phyloP scores from a whole-genome alignment of 768 basidiomycete species.

The Pholiota microspora region DNA sequence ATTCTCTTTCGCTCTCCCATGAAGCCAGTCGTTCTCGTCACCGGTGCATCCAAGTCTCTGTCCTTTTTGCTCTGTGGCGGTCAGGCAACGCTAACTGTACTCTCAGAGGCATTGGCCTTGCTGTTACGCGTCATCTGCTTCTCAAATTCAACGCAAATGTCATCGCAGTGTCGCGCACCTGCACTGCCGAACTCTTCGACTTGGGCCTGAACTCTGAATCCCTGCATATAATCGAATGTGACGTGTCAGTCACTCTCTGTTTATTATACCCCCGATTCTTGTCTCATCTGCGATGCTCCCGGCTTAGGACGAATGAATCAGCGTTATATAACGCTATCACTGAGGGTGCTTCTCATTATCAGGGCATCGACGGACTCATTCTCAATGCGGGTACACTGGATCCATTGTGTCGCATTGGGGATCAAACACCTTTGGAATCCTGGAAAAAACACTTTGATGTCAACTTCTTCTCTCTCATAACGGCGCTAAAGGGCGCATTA shows the following conservation, averaged over 20 bases:
- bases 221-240: conserved; percentile 62
- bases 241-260: conserved; percentile 57
- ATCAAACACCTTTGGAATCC: conserved; percentile 45
- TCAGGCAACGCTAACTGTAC: background rate
- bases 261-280: background rate
- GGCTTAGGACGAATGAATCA: conserved; percentile 54
- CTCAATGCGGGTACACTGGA: conserved; percentile 83
- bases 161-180: conserved; percentile 72
- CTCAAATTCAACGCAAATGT: conserved; percentile 63
- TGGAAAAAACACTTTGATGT: conserved; percentile 80
- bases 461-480: conserved; percentile 85
- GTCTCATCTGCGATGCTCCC: conserved; percentile 11
- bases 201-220: conserved; percentile 40
- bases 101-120: conserved; percentile 73
- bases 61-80: background rate
- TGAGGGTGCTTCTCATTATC: conserved; percentile 50
- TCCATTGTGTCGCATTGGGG: conserved; percentile 61
- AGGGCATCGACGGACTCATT: conserved; percentile 71
- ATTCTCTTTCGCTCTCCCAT: conserved; percentile 12
- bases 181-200: conserved; percentile 56
- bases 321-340: conserved; percentile 56
- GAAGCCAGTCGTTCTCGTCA: conserved; percentile 69
- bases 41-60: conserved; percentile 78
- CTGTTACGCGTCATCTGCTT: conserved; percentile 67
- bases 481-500: conserved; percentile 62